Evolutionary conservation across 2,329 filamentous ascomycete species (phyloP).

Genomic region (Colletotrichum sp.): DNA sequence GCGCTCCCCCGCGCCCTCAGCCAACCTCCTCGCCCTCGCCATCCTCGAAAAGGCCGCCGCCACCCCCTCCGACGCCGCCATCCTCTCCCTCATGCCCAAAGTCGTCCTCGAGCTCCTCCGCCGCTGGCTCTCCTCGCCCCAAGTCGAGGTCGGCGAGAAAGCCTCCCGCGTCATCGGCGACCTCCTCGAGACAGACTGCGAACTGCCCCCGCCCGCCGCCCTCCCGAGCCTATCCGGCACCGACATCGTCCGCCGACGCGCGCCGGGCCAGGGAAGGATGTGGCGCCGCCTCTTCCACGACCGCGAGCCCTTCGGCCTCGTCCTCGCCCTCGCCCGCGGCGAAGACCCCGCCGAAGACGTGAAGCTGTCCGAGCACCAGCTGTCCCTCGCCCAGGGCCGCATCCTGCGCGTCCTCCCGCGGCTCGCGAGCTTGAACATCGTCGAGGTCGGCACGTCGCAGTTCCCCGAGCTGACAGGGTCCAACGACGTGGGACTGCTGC

Average conservation of each 20-base stretch:
- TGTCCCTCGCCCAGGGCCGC: conserved; percentile 57
- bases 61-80: conserved; percentile 51
- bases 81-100: conserved; percentile 53
- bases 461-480: conserved; percentile 36
- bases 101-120: conserved; percentile 53
- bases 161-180: conserved; percentile 56
- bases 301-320: conserved; percentile 45
- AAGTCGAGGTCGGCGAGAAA: conserved; percentile 61
- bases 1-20: conserved; percentile 57
- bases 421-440: conserved; percentile 52
- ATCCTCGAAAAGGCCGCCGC: conserved; percentile 60
- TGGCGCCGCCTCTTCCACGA: conserved; percentile 60
- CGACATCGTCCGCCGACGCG: conserved; percentile 40
- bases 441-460: conserved; percentile 39
- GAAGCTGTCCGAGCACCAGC: conserved; percentile 38
- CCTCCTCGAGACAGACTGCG: conserved; percentile 61
- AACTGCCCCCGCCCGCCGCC: conserved; percentile 26
- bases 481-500: conserved; percentile 46
- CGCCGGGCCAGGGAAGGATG: conserved; percentile 53
- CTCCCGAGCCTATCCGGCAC: conserved; percentile 26
- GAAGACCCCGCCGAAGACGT: conserved; percentile 29
- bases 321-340: conserved; percentile 43
- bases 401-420: conserved; percentile 56
- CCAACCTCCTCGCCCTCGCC: conserved; percentile 62
- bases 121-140: conserved; percentile 57